Percentiles rank a stretch among this genome's conserved stretches.
Evolutionary conservation across 768 basidiomycete species (phyloP).

Genomic region (Phanerodontia chrysosporium): DNA sequence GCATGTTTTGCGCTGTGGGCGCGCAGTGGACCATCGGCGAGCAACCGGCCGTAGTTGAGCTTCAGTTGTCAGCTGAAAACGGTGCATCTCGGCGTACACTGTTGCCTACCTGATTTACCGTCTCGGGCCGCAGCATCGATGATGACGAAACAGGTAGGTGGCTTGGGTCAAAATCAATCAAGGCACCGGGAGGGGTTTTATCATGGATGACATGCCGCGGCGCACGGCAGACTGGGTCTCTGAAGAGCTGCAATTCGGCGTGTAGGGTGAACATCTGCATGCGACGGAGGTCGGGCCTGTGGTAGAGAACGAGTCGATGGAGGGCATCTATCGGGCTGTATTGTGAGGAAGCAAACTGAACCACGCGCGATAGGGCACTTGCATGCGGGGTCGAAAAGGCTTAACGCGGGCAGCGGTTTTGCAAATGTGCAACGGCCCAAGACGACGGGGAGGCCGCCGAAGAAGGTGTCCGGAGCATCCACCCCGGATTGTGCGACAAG

Average conservation of each 20-base stretch:
- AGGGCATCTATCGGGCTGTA: not conserved
- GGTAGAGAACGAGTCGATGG: slow-evolving; percentile 32
- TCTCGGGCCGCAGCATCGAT: not conserved
- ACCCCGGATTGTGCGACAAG: not conserved
- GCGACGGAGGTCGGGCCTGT: slow-evolving; percentile 46
- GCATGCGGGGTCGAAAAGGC: slow-evolving; percentile 25
- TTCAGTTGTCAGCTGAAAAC: not conserved
- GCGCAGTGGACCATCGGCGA: too few species aligned
- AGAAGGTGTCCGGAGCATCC: not conserved
- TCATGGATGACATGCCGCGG: not conserved
- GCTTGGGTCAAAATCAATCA: not conserved
- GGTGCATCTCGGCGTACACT: slow-evolving; percentile 10
- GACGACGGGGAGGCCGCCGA: slow-evolving; percentile 24
- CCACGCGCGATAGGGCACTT: not conserved
- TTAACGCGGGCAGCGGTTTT: slow-evolving; percentile 23
- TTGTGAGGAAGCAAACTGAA: not conserved
- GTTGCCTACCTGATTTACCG: slow-evolving; percentile 3
- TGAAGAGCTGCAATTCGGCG: slow-evolving; percentile 24
- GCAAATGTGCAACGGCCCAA: slow-evolving; percentile 25
- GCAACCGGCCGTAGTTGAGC: slow-evolving; percentile 11
- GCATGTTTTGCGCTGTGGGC: too few species aligned
- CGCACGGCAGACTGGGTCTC: not conserved
- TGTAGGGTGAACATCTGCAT: slow-evolving; percentile 64
- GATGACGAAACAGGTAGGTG: not conserved
- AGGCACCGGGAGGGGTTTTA: not conserved